Evolutionary conservation across 306 rosid species (phyloP).

Genomic region (Cercis canadensis): DNA sequence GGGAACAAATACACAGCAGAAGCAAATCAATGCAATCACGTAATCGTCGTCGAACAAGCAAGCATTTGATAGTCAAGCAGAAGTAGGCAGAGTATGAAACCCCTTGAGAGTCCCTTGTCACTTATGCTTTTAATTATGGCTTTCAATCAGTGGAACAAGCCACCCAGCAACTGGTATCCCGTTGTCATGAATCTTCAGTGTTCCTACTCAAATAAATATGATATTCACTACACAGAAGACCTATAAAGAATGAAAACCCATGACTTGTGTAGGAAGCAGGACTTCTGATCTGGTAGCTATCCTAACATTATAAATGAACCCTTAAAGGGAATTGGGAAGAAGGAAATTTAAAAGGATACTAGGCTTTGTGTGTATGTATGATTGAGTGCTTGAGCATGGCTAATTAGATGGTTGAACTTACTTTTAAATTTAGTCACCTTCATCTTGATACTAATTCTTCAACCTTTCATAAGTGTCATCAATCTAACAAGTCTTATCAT

Average conservation of each 20-base stretch:
- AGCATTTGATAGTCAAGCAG: slow-evolving; percentile 4
- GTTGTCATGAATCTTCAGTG: slow-evolving; percentile 35
- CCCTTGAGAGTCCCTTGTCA: slow-evolving; percentile 13
- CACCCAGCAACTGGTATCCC: slow-evolving; percentile 27
- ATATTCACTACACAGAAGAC: slow-evolving; percentile 30
- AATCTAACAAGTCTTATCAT: too few species aligned
- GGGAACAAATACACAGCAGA: not conserved
- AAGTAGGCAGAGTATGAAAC: slow-evolving; percentile 10
- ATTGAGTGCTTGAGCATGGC: too few species aligned
- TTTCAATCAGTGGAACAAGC: slow-evolving; percentile 23
- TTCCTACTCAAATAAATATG: slow-evolving; percentile 37
- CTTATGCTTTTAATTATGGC: slow-evolving; percentile 14
- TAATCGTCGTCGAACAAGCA: not conserved
- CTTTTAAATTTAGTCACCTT: too few species aligned
- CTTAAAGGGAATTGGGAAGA: too few species aligned
- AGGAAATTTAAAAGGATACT: too few species aligned
- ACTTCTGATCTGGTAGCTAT: too few species aligned
- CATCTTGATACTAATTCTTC: too few species aligned
- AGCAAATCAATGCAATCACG: not conserved
- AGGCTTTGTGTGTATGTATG: too few species aligned
- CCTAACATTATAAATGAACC: too few species aligned
- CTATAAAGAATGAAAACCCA: slow-evolving; percentile 5
- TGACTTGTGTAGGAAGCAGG: too few species aligned
- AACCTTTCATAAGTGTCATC: too few species aligned
- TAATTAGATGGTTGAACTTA: too few species aligned